Evolutionary conservation across 495 filamentous ascomycete genomes (phyloP), one percentile per base, ranked within the genome.

Genomic region (Hyphodiscus hymeniophilus): DNA sequence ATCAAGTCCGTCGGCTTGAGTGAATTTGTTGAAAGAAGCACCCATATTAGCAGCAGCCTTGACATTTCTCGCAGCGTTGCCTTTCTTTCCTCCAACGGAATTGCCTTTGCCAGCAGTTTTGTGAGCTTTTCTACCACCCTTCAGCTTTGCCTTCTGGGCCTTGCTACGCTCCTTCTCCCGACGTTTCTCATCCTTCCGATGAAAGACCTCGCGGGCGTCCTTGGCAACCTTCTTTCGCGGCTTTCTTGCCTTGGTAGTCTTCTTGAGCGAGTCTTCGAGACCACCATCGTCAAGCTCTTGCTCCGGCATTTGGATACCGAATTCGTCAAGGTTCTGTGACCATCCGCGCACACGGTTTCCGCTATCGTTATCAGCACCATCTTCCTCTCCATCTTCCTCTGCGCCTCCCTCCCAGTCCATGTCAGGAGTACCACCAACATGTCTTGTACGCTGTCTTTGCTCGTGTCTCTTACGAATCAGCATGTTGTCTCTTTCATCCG

Each of bases 121-220:
- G n/a, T 28, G 28, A 39, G 15, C 40, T 36, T 34, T 33, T 30
- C n/a, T n/a, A 18, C 6, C 24, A 7, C 28, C 31, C 1, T 22
- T 34, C 15, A 3, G 33, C 32, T 51, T 55, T 32, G 48, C 45
- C 32, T 52, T 56, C 39, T 46, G 48, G 0, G 31, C 33, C 30
- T 52, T 57, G 24, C 20, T 30, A 1, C 49, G 39, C 15, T 52
- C 54, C 24, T 52, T 57, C 15, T 44, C 33, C n/a, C 10, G 17
- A 10, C 26, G 7, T 0, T 15, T 24, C 13, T 52, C 35, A 18
- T 38, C 26, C 2, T 51, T 12, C 26, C 34, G 16, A 1, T 42
- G 22, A 8, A 38, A 33, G 23, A 36, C 32, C 34, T 57, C 54
- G 8, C 45, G 28, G 10, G 54, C 54, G 42, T 45, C 48, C 38